phyloP scores from a whole-genome alignment of 2,329 filamentous ascomycete genomes.

The Tolypocladium pustulatum region DNA sequence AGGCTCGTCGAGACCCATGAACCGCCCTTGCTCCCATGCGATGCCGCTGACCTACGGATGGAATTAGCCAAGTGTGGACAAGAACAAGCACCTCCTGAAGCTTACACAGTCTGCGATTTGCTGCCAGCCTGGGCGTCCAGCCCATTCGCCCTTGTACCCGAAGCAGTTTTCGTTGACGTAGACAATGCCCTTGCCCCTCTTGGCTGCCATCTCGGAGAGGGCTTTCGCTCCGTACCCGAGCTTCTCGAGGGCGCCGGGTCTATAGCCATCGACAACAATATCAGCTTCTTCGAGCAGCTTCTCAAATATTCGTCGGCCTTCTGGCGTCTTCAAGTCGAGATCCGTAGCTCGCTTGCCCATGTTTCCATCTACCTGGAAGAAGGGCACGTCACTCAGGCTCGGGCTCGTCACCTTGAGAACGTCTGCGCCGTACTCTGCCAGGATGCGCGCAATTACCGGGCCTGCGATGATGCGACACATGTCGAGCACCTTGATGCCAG shows the following conservation, averaged over 20 bases:
- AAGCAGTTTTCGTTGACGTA: constrained; percentile 67
- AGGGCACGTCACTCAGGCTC: constrained; percentile 57
- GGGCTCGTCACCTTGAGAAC: constrained; percentile 63
- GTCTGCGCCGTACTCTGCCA: constrained; percentile 66
- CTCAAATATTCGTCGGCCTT: constrained; percentile 47
- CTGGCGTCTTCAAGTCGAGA: constrained; percentile 46
- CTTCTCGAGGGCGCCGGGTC: constrained; percentile 52
- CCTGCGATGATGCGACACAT: constrained; percentile 67
- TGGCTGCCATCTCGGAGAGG: constrained; percentile 39
- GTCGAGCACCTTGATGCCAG: constrained; percentile 63
- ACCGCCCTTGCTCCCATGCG: constrained; percentile 51
- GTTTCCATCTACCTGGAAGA: constrained; percentile 64
- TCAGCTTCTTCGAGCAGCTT: constrained; percentile 50
- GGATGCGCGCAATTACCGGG: constrained; percentile 58
- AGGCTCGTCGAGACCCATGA: constrained; percentile 51
- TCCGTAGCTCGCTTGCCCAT: constrained; percentile 59
- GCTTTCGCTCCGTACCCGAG: constrained; percentile 52
- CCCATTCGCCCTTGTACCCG: constrained; percentile 50
- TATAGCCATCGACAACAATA: constrained; percentile 57
- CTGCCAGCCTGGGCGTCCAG: constrained; percentile 56
- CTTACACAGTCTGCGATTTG: constrained; percentile 56
- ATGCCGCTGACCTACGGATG: constrained; percentile 37
- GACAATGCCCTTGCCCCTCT: constrained; percentile 50
- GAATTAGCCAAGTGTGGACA: not conserved
- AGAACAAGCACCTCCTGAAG: not conserved